Conservation (phyloP, 2,329 filamentous ascomycete genomes). For the Fusarium sp. region DNA sequence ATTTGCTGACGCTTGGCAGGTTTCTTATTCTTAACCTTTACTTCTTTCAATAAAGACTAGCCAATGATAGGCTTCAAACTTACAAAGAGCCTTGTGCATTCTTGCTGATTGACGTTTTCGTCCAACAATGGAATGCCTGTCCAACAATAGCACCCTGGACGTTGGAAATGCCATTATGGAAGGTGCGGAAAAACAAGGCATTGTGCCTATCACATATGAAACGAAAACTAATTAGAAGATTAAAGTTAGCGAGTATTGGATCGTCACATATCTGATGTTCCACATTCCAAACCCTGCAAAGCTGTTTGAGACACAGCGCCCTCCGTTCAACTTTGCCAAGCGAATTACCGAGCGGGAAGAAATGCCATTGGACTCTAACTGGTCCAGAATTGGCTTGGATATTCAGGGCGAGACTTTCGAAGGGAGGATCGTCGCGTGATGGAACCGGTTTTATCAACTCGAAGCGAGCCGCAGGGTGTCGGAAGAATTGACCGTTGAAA, state of each 20-base stretch:
- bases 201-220: slow-evolving; percentile 16
- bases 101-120: neutral
- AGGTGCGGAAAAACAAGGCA: neutral
- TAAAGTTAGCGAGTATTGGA: neutral
- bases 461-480: neutral
- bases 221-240: neutral
- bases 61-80: too few relatives aligned
- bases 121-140: neutral
- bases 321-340: neutral
- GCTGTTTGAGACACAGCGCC: neutral
- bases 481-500: too few relatives aligned
- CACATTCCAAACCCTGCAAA: slow-evolving; percentile 18
- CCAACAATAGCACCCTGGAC: neutral
- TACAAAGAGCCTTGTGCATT: neutral
- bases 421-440: too few relatives aligned
- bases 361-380: neutral
- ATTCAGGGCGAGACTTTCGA: neutral
- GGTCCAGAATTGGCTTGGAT: neutral
- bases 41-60: neutral
- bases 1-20: neutral
- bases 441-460: neutral
- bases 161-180: too few relatives aligned
- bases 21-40: too few relatives aligned
- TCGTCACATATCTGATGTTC: slow-evolving; percentile 20
- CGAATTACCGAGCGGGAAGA: neutral